Evolutionary conservation across 2,329 filamentous ascomycete genomes (phyloP), one percentile per base, ranked within the genome.

Genomic region (Ophiognomonia clavigignenti-juglandacearum): DNA sequence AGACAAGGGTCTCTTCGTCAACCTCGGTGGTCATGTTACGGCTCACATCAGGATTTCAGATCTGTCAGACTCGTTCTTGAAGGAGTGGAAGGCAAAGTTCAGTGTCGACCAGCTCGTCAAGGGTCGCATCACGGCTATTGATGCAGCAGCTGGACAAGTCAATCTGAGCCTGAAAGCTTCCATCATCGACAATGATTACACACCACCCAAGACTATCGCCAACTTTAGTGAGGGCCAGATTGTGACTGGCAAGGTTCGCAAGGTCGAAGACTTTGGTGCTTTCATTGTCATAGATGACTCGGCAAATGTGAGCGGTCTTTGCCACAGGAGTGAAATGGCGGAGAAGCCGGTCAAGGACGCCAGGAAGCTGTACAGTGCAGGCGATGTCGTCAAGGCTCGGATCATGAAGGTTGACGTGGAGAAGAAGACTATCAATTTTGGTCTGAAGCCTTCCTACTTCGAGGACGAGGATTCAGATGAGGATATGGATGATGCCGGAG

Each of bases 41-140:
- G 91, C 84, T 1, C 85, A 91, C 59, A 86, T 96, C 39, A 85
- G 88, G 56, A 85, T 97, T 44, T 81, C 86, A 9, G 91, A 97
- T 63, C 75, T 98, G 13, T 96, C 91, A 0, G 93, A 98, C 63
- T 78, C 81, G 7, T 98, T 84, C 64, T 70, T 98, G 58, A 97
- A 97, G 66, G 88, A 97, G 52, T 98, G 93, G 93, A 95, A 96
- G 69, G 81, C 87, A 29, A 74, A 84, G 37, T 96, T 92, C 68
- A 83, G 93, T 58, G 71, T 92, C 39, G 89, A 95, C 59, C 90
- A 97, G 66, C 75, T 98, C 6, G 89, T 98, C 45, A 89, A 86
- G 65, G 93, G 90, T 43, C 88, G 92, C 54, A 75, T 98, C 50
- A 80, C 86, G 39, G 73, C 82, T 3, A 78, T 91, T 22, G 86